Conservation (phyloP, 2,329 filamentous ascomycete species). For the Monascus ruber region DNA sequence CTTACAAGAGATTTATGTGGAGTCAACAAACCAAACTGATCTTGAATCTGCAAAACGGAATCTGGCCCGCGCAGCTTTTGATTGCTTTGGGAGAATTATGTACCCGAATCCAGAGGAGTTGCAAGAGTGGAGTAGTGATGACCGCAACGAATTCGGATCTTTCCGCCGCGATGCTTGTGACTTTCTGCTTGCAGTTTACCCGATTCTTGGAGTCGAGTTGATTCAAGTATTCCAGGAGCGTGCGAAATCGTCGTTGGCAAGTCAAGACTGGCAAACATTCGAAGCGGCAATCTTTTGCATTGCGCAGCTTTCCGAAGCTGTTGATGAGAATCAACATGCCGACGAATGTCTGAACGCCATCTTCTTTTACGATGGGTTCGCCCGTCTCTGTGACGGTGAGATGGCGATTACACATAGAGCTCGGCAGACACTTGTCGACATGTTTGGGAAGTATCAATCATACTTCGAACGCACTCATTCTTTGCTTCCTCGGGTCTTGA, state of each 20-base stretch:
- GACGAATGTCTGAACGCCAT: conserved; percentile 30
- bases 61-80: conserved; percentile 28
- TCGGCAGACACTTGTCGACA: conserved; percentile 31
- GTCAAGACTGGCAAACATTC: conserved; percentile 30
- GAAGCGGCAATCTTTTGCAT: conserved; percentile 35
- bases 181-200: conserved; percentile 33
- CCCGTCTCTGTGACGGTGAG: conserved; percentile 20
- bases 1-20: conserved; percentile 20
- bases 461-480: conserved; percentile 34
- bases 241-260: conserved; percentile 20
- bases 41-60: conserved; percentile 25
- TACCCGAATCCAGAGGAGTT: conserved; percentile 23
- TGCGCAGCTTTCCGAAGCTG: conserved; percentile 33
- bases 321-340: conserved; percentile 32
- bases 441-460: conserved; percentile 32
- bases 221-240: conserved; percentile 31
- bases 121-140: conserved; percentile 31
- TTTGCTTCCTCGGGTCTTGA: conserved; percentile 29
- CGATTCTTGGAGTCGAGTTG: conserved; percentile 31
- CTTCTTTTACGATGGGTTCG: conserved; percentile 27
- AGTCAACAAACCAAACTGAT: conserved; percentile 14
- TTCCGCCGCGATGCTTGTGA: conserved; percentile 37
- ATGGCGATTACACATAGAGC: conserved; percentile 25
- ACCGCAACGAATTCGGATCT: conserved; percentile 29
- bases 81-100: conserved; percentile 32